Conservation (phyloP, 202 grass and related monocot genomes). For the Saccharum hybrid region DNA sequence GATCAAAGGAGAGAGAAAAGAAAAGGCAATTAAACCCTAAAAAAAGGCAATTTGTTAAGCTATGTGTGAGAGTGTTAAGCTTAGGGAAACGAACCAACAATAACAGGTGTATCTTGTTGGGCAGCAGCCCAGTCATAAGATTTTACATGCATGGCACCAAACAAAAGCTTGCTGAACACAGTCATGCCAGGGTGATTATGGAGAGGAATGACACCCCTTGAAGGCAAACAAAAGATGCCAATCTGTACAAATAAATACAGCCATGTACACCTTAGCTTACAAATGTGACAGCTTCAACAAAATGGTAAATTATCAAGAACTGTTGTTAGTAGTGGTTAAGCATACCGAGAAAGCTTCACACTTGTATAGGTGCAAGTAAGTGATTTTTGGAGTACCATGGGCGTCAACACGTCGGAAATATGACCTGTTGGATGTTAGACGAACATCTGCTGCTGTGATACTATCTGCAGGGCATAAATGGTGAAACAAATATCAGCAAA, state of each 20-base stretch:
- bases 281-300: not conserved
- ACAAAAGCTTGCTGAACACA: conserved; percentile 81
- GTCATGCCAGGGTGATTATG: conserved; percentile 90
- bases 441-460: conserved; percentile 55
- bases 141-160: conserved; percentile 74
- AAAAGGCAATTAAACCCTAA: conserved; percentile 2
- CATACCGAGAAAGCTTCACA: conserved; percentile 74
- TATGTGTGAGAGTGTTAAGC: not conserved
- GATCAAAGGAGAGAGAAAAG: not conserved
- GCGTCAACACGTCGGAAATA: conserved; percentile 51
- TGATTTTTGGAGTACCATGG: conserved; percentile 45
- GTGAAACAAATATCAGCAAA: not conserved
- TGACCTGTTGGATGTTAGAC: conserved; percentile 54
- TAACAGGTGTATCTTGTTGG: conserved; percentile 19
- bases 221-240: conserved; percentile 75
- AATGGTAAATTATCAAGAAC: no score
- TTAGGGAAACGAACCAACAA: not conserved
- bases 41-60: not conserved
- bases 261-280: not conserved
- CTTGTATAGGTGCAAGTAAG: conserved; percentile 65
- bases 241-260: conserved; percentile 55
- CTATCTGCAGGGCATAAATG: conserved; percentile 51
- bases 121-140: conserved; percentile 69
- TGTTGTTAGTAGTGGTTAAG: not conserved
- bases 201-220: conserved; percentile 71